Evolutionary conservation across 345 rosid genomes (phyloP).

Genomic region (Eucalyptus sp.): DNA sequence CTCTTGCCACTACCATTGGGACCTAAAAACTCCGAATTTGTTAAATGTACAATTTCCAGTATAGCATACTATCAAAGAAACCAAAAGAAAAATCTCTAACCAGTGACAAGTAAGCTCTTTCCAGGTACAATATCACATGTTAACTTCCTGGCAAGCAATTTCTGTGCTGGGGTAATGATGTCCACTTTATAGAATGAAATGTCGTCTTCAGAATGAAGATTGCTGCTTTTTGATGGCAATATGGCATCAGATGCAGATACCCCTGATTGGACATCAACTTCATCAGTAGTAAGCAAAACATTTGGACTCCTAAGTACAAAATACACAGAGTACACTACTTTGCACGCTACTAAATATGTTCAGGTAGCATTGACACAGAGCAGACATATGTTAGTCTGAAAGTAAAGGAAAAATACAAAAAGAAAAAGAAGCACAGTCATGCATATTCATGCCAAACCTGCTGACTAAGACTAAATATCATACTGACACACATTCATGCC

Average conservation of each 20-base stretch:
- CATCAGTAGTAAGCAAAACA: not conserved
- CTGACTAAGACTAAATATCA: not conserved
- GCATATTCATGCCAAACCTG: not conserved
- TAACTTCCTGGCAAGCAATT: conserved; percentile 79
- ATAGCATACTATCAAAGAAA: not conserved
- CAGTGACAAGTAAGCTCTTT: conserved; percentile 91
- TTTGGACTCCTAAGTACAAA: not conserved
- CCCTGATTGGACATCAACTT: conserved; percentile 11
- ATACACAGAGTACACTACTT: not conserved
- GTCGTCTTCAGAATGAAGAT: conserved; percentile 26
- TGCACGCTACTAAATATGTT: not conserved
- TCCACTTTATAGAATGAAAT: conserved; percentile 73
- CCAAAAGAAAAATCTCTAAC: conserved; percentile 26
- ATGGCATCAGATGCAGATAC: conserved; percentile 11
- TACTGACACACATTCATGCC: not conserved
- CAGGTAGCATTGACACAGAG: not conserved
- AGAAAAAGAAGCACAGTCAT: not conserved
- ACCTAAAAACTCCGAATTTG: conserved; percentile 25
- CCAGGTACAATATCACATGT: conserved; percentile 66
- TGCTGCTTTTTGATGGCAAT: conserved; percentile 14
- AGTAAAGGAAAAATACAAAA: not conserved
- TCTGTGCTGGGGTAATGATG: conserved; percentile 83
- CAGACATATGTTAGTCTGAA: not conserved
- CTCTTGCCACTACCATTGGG: conserved; percentile 98
- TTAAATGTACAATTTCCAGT: not conserved